Conservation (phyloP, 257 asterid genomes). For the Linderniella brevidens region DNA sequence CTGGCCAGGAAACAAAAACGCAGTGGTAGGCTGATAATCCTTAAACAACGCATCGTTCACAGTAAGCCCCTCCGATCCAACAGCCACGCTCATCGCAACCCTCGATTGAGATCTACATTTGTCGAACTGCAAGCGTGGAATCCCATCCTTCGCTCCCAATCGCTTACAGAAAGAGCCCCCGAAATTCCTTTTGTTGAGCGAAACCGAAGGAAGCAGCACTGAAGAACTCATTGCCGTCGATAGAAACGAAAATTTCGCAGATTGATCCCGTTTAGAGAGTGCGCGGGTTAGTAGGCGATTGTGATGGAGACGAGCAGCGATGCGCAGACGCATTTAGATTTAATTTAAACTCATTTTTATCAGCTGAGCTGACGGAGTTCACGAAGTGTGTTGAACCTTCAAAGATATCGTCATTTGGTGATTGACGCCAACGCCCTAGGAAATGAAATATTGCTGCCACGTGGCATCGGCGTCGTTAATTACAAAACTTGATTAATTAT, state of each 20-base stretch:
- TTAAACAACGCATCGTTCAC: slow-evolving; percentile 53
- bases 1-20: slow-evolving; percentile 98
- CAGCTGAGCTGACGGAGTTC: no score
- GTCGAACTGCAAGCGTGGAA: neutral
- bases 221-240: slow-evolving; percentile 3
- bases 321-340: no score
- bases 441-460: no score
- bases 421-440: no score
- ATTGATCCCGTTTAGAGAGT: neutral
- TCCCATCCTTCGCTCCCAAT: neutral
- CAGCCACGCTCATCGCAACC: slow-evolving; percentile 53
- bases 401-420: no score
- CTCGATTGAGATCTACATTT: slow-evolving; percentile 36
- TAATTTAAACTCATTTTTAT: no score
- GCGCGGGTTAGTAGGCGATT: no score
- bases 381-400: no score
- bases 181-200: neutral
- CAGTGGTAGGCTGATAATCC: slow-evolving; percentile 66
- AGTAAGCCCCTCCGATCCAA: slow-evolving; percentile 43
- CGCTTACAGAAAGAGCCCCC: neutral
- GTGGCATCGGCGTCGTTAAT: no score
- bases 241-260: neutral
- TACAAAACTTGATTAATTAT: no score
- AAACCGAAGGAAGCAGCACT: neutral
- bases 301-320: no score